A percentile compares a stretch with the other conserved stretches of the same genome.
Evolutionary conservation across 2,329 filamentous ascomycete genomes (phyloP).

Genomic region (Penicillium sp.): DNA sequence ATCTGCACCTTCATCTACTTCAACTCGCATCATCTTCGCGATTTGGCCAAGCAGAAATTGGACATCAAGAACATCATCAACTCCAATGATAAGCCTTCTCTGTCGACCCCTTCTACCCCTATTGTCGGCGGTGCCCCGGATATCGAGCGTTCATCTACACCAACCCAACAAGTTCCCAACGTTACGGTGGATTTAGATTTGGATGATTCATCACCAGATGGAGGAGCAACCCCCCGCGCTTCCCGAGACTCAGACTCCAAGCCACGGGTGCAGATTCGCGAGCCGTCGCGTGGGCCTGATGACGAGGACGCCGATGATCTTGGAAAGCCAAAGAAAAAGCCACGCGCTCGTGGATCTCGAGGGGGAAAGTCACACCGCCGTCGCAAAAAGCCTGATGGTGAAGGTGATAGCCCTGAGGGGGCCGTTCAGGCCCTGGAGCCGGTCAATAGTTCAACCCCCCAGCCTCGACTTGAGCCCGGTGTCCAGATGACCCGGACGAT

Average conservation of each 20-base stretch:
- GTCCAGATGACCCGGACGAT: constrained; percentile 53
- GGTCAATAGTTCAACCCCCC: constrained; percentile 43
- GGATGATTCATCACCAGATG: constrained; percentile 17
- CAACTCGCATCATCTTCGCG: constrained; percentile 42
- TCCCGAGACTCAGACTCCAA: constrained; percentile 28
- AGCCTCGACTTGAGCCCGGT: constrained; percentile 59
- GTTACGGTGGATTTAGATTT: constrained; percentile 35
- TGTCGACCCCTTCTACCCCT: constrained; percentile 42
- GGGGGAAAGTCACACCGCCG: constrained; percentile 66
- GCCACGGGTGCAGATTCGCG: constrained; percentile 41
- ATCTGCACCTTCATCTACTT: constrained; percentile 45
- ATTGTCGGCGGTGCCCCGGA: constrained; percentile 25
- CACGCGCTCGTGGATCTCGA: constrained; percentile 64
- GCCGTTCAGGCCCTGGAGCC: constrained; percentile 60
- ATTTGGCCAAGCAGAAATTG: constrained; percentile 44
- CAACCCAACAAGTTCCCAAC: constrained; percentile 24
- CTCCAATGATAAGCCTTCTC: constrained; percentile 35
- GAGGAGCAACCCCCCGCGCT: constrained; percentile 31
- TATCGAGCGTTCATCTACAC: constrained; percentile 28
- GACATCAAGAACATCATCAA: constrained; percentile 47
- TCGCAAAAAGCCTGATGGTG: constrained; percentile 52
- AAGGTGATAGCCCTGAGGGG: constrained; percentile 56
- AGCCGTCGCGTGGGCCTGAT: constrained; percentile 36
- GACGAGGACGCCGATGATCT: constrained; percentile 30
- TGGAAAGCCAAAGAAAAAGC: constrained; percentile 63